A percentile compares a stretch with the other conserved stretches of the same genome.
These are phyloP conservation scores for Isoetes taiwanensis DNA, from an alignment of 75 land plant species.

Conservation along the genomic window DNA sequence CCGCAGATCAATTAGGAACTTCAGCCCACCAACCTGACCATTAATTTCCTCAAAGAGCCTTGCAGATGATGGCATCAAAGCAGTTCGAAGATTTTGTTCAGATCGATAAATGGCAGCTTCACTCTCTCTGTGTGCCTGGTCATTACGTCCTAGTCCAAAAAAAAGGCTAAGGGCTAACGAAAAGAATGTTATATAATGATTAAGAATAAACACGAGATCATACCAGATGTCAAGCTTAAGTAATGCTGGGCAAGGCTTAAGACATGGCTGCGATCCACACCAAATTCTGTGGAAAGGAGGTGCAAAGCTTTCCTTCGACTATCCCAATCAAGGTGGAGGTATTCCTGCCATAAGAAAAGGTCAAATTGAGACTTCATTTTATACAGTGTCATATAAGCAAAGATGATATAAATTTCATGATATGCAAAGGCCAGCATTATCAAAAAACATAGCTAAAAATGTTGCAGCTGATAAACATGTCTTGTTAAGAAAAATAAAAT, in stretches of 20 bases:
- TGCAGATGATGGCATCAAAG: slow-evolving; percentile 59
- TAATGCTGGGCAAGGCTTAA: slow-evolving; percentile 68
- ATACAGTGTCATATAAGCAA: too few species aligned
- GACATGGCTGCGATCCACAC: slow-evolving; percentile 46
- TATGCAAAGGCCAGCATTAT: slow-evolving; percentile 47
- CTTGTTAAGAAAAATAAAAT: too few species aligned
- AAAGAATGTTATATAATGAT: not conserved
- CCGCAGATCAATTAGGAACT: slow-evolving; percentile 52
- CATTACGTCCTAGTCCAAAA: not conserved
- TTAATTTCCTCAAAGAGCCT: slow-evolving; percentile 76
- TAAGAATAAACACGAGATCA: not conserved
- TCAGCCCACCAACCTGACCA: slow-evolving; percentile 75
- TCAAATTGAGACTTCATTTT: too few species aligned
- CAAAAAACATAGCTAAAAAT: not conserved
- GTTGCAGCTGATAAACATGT: too few species aligned
- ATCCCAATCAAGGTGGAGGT: not conserved
- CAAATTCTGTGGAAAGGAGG: slow-evolving; percentile 38
- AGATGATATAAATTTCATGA: too few species aligned
- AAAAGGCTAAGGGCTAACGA: not conserved
- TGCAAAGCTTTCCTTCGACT: not conserved
- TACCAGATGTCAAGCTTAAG: slow-evolving; percentile 38
- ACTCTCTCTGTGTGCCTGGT: slow-evolving; percentile 22
- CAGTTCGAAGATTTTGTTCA: slow-evolving; percentile 53
- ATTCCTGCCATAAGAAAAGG: too few species aligned
- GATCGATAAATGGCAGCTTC: slow-evolving; percentile 47